Evolutionary conservation across 2,329 filamentous ascomycete genomes (phyloP).

Genomic region (Rhynchosporium agropyri): DNA sequence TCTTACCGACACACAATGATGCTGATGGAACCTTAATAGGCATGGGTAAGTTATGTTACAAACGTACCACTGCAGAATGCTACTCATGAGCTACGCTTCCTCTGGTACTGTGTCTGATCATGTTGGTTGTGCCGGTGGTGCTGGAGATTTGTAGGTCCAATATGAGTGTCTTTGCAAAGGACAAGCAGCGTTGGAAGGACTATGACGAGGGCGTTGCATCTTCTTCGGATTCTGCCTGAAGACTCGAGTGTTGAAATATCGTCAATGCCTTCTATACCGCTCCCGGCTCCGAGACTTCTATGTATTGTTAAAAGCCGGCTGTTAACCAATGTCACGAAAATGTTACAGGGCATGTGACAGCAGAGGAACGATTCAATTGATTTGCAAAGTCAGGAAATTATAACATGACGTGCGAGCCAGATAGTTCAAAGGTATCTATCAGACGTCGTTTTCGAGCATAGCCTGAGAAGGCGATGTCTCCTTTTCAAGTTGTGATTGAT

Average conservation of each 20-base stretch:
- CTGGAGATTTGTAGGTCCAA: constrained; percentile 16
- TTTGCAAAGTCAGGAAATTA: too few species aligned
- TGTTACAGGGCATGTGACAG: too few species aligned
- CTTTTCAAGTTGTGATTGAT: too few species aligned
- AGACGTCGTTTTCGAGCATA: too few species aligned
- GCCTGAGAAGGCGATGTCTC: too few species aligned
- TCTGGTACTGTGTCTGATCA: constrained; percentile 16
- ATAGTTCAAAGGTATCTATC: too few species aligned
- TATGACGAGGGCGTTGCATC: constrained; percentile 1
- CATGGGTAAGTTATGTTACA: constrained; percentile 17
- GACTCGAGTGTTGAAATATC: neutral
- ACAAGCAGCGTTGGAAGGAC: constrained; percentile 15
- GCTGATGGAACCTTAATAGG: neutral
- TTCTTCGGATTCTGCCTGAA: neutral
- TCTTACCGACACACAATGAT: neutral
- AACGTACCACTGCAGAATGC: constrained; percentile 19
- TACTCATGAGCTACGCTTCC: constrained; percentile 19
- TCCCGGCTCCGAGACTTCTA: too few species aligned
- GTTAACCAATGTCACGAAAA: too few species aligned
- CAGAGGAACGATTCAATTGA: too few species aligned
- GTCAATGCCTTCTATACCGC: neutral
- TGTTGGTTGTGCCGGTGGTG: constrained; percentile 16
- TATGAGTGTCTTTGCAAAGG: constrained; percentile 8
- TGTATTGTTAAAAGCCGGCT: too few species aligned
- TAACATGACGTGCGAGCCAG: too few species aligned